Conservation (phyloP, 2,329 filamentous ascomycete species). For the Trichoderma afroharzianum region DNA sequence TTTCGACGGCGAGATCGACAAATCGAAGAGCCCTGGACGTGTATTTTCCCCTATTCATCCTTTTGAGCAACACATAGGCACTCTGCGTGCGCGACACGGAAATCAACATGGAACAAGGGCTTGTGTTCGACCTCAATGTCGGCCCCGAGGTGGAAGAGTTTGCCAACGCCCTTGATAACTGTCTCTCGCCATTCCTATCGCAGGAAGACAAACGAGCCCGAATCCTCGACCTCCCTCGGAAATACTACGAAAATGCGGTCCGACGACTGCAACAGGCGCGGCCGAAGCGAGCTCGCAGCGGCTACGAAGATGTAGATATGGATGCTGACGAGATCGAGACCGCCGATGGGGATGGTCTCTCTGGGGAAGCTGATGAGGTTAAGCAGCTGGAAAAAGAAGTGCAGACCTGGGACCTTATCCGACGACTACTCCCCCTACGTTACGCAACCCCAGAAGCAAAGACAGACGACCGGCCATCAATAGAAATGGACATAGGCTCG, state of each 20-base stretch:
- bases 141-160: constrained; percentile 84
- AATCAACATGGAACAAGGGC: constrained; percentile 27
- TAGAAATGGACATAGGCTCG: constrained; percentile 25
- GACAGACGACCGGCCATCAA: constrained; percentile 30
- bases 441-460: constrained; percentile 42
- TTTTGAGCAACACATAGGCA: not conserved
- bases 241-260: constrained; percentile 56
- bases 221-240: constrained; percentile 58
- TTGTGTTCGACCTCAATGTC: constrained; percentile 49
- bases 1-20: constrained; percentile 9
- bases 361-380: constrained; percentile 25
- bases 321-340: constrained; percentile 52
- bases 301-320: constrained; percentile 50
- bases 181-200: constrained; percentile 51
- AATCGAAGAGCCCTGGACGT: not conserved
- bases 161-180: constrained; percentile 76
- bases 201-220: constrained; percentile 57
- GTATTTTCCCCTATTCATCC: not conserved
- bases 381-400: constrained; percentile 72
- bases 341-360: constrained; percentile 25
- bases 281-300: constrained; percentile 28
- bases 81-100: constrained; percentile 17
- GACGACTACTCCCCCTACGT: constrained; percentile 68
- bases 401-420: constrained; percentile 86
- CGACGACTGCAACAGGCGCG: constrained; percentile 31